phyloP scores from a whole-genome alignment of 495 filamentous ascomycete genomes.

The Mytilinidion resinicola region DNA sequence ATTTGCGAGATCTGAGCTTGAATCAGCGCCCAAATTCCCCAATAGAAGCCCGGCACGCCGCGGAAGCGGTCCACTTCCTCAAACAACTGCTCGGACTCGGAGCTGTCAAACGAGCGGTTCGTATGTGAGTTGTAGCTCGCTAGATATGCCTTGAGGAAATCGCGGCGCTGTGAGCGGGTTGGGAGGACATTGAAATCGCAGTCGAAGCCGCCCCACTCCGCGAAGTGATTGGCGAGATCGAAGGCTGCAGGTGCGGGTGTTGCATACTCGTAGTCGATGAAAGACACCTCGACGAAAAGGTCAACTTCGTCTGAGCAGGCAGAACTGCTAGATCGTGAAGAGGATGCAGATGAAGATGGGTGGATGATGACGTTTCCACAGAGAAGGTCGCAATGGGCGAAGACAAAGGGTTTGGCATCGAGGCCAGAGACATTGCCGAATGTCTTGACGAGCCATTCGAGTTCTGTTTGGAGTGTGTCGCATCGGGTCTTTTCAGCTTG shows the following conservation, averaged over 20 bases:
- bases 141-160: conserved; percentile 81
- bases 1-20: conserved; percentile 93
- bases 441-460: conserved; percentile 59
- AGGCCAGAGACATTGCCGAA: conserved; percentile 69
- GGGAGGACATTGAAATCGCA: conserved; percentile 85
- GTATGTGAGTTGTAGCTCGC: conserved; percentile 44
- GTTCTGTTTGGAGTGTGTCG: conserved; percentile 63
- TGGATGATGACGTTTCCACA: conserved; percentile 90
- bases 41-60: conserved; percentile 84
- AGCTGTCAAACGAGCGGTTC: conserved; percentile 38
- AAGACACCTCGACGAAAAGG: conserved; percentile 53
- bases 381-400: conserved; percentile 91
- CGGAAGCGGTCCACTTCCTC: conserved; percentile 81
- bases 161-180: conserved; percentile 65
- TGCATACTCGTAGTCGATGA: conserved; percentile 94
- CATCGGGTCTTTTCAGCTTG: conserved; percentile 60
- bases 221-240: conserved; percentile 98
- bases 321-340: conserved; percentile 27
- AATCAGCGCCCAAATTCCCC: conserved; percentile 95
- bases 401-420: conserved; percentile 68
- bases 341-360: conserved; percentile 37
- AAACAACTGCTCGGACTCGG: conserved; percentile 59
- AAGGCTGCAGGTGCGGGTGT: conserved; percentile 94
- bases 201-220: conserved; percentile 95
- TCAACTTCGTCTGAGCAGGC: conserved; percentile 32